These are phyloP conservation scores for Calocybe cyanea DNA, from an alignment of 768 basidiomycete species.

Conservation along the genomic window DNA sequence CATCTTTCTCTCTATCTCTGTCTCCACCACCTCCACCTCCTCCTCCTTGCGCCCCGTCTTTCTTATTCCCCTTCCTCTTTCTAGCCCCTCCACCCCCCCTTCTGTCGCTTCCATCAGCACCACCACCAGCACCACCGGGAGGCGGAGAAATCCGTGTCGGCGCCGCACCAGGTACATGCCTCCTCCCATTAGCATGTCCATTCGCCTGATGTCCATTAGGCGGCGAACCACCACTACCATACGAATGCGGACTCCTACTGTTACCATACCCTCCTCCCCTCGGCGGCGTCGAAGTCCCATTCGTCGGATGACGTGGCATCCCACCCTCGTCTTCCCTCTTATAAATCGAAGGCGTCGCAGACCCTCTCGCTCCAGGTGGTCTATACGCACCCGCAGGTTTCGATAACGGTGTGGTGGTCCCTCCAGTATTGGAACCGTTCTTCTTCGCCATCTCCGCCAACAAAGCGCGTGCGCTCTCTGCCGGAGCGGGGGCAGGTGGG, in stretches of 20 bases:
- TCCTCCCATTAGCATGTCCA: conserved; percentile 30
- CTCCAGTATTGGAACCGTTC: conserved; percentile 53
- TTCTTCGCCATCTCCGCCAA: too few relatives aligned
- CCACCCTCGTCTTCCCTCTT: conserved; percentile 92
- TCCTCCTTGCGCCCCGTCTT: conserved; percentile 44
- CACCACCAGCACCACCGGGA: too few relatives aligned
- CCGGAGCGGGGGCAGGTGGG: conserved; percentile 66
- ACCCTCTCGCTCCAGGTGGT: conserved; percentile 89
- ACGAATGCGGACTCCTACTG: conserved; percentile 53
- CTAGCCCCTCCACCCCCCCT: conserved; percentile 20
- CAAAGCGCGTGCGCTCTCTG: conserved; percentile 50
- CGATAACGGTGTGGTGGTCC: conserved; percentile 41
- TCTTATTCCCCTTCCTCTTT: conserved; percentile 49
- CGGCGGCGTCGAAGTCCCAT: conserved; percentile 56
- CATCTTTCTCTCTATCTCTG: conserved; percentile 39
- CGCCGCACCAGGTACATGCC: conserved; percentile 78
- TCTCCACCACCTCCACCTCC: conserved; percentile 17
- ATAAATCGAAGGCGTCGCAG: conserved; percentile 83
- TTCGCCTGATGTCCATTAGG: conserved; percentile 24
- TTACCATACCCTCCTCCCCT: conserved; percentile 44
- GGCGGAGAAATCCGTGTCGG: conserved; percentile 33
- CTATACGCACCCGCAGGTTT: conserved; percentile 88
- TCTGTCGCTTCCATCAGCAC: too few relatives aligned
- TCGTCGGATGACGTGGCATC: conserved; percentile 43
- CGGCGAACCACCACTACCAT: conserved; percentile 43